A percentile compares a stretch with the other conserved stretches of the same genome.
These are phyloP conservation scores for Dipteronia sinensis DNA, from an alignment of 345 rosid species.

Conservation along the genomic window DNA sequence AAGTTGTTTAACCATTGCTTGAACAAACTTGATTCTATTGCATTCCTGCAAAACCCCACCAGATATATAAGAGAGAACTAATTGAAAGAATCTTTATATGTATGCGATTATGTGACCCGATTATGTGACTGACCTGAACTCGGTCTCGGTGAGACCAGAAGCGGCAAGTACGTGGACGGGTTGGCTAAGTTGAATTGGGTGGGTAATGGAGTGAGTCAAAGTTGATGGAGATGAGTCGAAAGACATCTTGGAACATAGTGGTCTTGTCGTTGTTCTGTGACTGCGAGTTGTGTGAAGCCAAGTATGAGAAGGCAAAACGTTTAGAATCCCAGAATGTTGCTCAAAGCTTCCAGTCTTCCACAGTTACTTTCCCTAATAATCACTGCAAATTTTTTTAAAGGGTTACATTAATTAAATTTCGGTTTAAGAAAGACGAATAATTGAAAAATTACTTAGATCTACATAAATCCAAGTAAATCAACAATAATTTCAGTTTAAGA, in stretches of 20 bases:
- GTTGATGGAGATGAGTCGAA: conserved; percentile 30
- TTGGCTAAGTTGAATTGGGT: conserved; percentile 54
- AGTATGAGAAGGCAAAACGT: conserved; percentile 18
- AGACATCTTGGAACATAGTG: conserved; percentile 41
- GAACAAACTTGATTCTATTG: conserved; percentile 76
- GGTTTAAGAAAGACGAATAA: too few species aligned
- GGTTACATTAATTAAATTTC: too few species aligned
- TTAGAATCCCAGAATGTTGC: not conserved
- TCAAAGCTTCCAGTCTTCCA: too few species aligned
- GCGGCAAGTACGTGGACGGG: conserved; percentile 64
- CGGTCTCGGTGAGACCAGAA: conserved; percentile 63
- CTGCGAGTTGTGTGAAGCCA: conserved; percentile 22
- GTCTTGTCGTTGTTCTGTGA: not conserved
- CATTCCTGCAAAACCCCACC: conserved; percentile 43
- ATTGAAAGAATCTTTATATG: not conserved
- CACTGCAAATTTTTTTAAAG: too few species aligned
- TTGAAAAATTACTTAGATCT: too few species aligned
- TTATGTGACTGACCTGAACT: conserved; percentile 55
- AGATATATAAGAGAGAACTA: not conserved
- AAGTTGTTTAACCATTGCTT: conserved; percentile 78
- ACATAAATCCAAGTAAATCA: too few species aligned
- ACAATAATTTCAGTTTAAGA: too few species aligned
- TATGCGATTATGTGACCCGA: not conserved
- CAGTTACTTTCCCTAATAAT: too few species aligned
- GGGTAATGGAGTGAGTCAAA: conserved; percentile 44